Conservation (phyloP, 1,284 basidiomycete species). For the Ceratobasidium sp. region DNA sequence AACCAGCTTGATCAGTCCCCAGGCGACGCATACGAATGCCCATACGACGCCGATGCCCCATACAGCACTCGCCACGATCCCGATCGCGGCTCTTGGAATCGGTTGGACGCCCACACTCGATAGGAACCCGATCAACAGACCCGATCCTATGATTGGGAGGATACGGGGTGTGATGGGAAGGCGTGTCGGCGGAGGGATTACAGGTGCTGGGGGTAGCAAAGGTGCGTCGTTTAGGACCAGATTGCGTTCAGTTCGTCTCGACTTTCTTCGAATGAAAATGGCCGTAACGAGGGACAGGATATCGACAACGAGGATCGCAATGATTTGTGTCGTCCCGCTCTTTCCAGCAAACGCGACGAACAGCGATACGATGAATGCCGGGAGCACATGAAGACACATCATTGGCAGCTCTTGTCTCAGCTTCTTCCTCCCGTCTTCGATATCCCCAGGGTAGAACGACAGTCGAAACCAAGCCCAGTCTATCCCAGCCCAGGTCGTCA, state of each 20-base stretch:
- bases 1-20: constrained; percentile 20
- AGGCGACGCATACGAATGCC: constrained; percentile 45
- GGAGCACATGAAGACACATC: constrained; percentile 44
- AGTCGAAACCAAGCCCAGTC: constrained; percentile 57
- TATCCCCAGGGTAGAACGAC: constrained; percentile 56
- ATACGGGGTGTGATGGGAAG: constrained; percentile 68
- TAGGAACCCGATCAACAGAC: constrained; percentile 72
- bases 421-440: constrained; percentile 52
- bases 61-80: constrained; percentile 62
- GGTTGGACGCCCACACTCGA: constrained; percentile 64
- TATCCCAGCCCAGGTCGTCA: constrained; percentile 47
- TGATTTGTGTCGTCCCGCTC: constrained; percentile 74
- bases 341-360: constrained; percentile 75
- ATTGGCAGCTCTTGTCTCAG: constrained; percentile 58
- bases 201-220: constrained; percentile 33
- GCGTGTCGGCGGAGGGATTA: constrained; percentile 17
- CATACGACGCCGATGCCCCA: constrained; percentile 46
- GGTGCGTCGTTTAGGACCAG: constrained; percentile 37
- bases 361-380: constrained; percentile 69
- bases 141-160: constrained; percentile 67
- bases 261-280: constrained; percentile 63
- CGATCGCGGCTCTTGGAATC: constrained; percentile 78
- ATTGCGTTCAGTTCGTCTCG: constrained; percentile 46
- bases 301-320: constrained; percentile 75
- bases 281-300: constrained; percentile 63